Base-by-base conservation (phyloP, 768 basidiomycete genomes). In the Leucocoprinus leucothites region DNA sequence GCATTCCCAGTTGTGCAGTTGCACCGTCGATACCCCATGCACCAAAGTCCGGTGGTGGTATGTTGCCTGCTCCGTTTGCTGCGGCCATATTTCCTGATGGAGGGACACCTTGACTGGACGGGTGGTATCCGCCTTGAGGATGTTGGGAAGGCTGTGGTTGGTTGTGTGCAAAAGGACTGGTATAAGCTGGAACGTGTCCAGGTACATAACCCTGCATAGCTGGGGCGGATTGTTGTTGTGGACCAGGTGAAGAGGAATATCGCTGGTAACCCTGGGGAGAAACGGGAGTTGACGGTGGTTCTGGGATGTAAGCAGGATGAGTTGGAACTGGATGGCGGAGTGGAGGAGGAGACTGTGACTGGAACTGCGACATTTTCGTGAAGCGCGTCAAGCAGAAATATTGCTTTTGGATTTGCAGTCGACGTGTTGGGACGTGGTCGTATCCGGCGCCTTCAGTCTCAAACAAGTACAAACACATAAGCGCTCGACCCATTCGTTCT, bases 1-100 rank as follows among this genome's bases (percentile, higher is more conserved):
- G 96, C 83, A 98, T 91, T 19, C 96, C 93, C 66, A 99, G 87
- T 68, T 95, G 89, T 0, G 97, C 91, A 1, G 97, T 98, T 9
- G 93, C 85, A 64, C 91, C 91, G 69, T 97, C 88, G 71, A 98
- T 79, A 0, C 91, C 89, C 89, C 89, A 91, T 13, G 86, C 85
- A 9, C 77, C 78, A 60, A 87, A 88, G 64, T 86, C 75, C 1
- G 76, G 71, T 38, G 64, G 60, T 18, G 64, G 51, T 52, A 52
- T 44, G 34, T 24, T 40, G 24, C 49, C 28, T 38, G 48, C 31
- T 31, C 18, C 36, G 11, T 38, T 34, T n/a, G 38, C 47, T 11
- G 48, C 26, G 25, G 46, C 31, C 47, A 31, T 31, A 11, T 31
- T 31, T 61, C 48, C 55, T 43, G 45, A 11, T 22, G 36, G 51